phyloP scores from a whole-genome alignment of 257 asterid species.

The Oldenlandia corymbosa region DNA sequence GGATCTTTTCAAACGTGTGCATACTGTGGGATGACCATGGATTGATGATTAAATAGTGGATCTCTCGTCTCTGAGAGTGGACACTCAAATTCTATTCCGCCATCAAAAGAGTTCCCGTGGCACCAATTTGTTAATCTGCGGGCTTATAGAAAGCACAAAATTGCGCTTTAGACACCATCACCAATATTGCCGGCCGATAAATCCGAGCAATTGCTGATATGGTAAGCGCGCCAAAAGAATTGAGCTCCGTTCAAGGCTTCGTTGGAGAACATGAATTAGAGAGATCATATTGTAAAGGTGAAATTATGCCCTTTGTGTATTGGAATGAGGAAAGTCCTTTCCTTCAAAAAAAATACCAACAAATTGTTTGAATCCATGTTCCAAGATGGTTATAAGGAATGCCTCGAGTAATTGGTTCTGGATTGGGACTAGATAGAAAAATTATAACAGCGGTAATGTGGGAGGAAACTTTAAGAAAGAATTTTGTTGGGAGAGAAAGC shows the following conservation, averaged over 20 bases:
- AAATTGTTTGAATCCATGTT: conserved; percentile 31
- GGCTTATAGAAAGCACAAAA: conserved; percentile 40
- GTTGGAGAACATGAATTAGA: conserved; percentile 18
- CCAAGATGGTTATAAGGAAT: conserved; percentile 48
- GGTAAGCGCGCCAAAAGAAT: conserved; percentile 39
- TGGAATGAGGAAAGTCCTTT: conserved; percentile 42
- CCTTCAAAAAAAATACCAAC: conserved; percentile 14
- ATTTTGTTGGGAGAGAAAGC: conserved; percentile 12
- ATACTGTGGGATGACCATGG: too few species aligned
- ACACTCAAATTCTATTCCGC: conserved; percentile 28
- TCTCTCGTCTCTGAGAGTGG: too few species aligned
- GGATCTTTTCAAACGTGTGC: too few species aligned
- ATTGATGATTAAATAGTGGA: too few species aligned
- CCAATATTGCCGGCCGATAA: conserved; percentile 44
- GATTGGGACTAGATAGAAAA: conserved; percentile 1
- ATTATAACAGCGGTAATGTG: conserved; percentile 8
- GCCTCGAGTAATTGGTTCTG: conserved; percentile 22
- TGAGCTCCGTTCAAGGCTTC: conserved; percentile 44
- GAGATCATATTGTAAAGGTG: conserved; percentile 23
- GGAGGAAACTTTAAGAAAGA: conserved; percentile 21
- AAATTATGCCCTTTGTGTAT: conserved; percentile 26
- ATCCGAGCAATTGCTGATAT: conserved; percentile 37
- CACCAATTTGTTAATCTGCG: conserved; percentile 48
- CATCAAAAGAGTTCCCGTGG: conserved; percentile 37
- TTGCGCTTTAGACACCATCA: conserved; percentile 38